These are phyloP conservation scores for Naganishia liquefaciens DNA, from an alignment of 1,284 basidiomycete genomes.

Conservation along the genomic window DNA sequence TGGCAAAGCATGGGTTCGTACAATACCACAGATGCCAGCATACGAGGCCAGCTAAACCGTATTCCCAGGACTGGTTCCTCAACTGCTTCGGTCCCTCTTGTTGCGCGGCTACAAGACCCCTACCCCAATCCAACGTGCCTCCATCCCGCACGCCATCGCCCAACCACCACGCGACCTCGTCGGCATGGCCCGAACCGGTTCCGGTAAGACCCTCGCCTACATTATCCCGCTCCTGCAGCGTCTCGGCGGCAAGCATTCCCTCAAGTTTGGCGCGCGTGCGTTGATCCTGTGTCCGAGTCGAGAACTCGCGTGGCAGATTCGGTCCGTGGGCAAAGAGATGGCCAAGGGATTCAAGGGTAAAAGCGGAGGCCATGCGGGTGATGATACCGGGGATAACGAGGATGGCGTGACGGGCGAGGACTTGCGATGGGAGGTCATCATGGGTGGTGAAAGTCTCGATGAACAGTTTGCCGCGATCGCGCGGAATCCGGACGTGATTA, in stretches of 20 bases:
- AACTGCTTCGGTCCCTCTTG: conserved; percentile 78
- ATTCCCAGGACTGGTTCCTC: conserved; percentile 72
- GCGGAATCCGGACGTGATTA: conserved; percentile 89
- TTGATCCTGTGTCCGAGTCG: conserved; percentile 88
- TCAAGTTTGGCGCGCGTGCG: conserved; percentile 79
- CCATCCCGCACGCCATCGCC: conserved; percentile 81
- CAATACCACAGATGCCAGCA: not conserved
- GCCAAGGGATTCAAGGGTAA: conserved; percentile 70
- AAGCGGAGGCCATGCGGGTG: conserved; percentile 63
- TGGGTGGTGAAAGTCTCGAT: conserved; percentile 93
- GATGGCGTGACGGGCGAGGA: conserved; percentile 57
- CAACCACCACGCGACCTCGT: conserved; percentile 90
- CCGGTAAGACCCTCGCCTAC: conserved; percentile 96
- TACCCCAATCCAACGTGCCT: conserved; percentile 91
- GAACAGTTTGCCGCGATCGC: conserved; percentile 97
- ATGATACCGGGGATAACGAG: conserved; percentile 50
- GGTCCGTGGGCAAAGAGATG: conserved; percentile 93
- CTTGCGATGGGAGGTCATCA: conserved; percentile 89
- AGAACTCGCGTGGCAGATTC: conserved; percentile 89
- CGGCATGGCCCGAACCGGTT: conserved; percentile 97
- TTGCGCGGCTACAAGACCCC: conserved; percentile 93
- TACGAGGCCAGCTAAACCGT: not conserved
- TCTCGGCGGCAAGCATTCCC: conserved; percentile 76
- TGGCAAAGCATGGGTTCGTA: conserved; percentile 36
- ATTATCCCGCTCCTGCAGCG: conserved; percentile 88